Conservation (phyloP, 768 basidiomycete species). For the Terana coerulea region DNA sequence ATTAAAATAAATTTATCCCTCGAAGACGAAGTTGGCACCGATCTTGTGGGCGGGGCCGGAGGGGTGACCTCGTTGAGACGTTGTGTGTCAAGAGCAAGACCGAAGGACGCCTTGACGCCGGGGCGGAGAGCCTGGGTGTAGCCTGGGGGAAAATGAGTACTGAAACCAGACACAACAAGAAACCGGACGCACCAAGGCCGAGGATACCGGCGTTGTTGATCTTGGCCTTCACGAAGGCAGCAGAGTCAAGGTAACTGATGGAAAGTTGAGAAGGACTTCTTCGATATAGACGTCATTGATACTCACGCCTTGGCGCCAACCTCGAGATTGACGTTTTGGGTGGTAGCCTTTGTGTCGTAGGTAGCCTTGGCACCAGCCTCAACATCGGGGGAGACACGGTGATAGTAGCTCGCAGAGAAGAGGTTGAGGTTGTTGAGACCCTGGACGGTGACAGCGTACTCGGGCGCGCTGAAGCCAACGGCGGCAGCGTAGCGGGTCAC, state of each 20-base stretch:
- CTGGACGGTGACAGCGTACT: conserved; percentile 93
- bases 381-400: conserved; percentile 89
- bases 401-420: conserved; percentile 97
- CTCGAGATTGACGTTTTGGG: conserved; percentile 84
- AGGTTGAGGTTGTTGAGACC: conserved; percentile 92
- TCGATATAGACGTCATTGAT: too few relatives aligned
- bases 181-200: conserved; percentile 56
- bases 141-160: conserved; percentile 35
- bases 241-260: conserved; percentile 72
- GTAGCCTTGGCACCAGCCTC: conserved; percentile 96
- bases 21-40: conserved; percentile 72
- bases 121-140: conserved; percentile 94
- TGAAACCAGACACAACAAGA: not conserved
- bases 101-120: conserved; percentile 89
- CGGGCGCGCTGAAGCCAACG: conserved; percentile 92
- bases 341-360: conserved; percentile 90
- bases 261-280: not conserved
- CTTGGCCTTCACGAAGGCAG: conserved; percentile 96
- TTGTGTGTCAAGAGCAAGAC: conserved; percentile 93
- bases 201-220: conserved; percentile 96
- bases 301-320: conserved; percentile 94
- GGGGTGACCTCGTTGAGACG: conserved; percentile 71
- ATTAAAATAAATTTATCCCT: conserved; percentile 32
- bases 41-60: conserved; percentile 77
- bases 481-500: conserved; percentile 91